Evolutionary conservation across 2,329 filamentous ascomycete genomes (phyloP), one percentile per base, ranked within the genome.

Genomic region (Cadophora malorum): DNA sequence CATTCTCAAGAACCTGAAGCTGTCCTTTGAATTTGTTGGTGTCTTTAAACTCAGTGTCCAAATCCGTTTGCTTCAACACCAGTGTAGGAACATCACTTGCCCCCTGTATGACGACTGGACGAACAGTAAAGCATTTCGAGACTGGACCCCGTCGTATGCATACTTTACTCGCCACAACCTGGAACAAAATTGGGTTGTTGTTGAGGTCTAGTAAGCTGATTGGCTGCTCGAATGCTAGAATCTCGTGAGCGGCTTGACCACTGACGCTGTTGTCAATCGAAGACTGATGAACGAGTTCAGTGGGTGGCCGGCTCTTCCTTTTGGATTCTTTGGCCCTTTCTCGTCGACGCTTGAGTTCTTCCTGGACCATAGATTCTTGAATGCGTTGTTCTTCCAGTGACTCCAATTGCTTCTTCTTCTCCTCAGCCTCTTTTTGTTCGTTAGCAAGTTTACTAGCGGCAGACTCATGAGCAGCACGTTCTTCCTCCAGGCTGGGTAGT

Each of bases 401-500:
- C 72, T 89, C 88, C 68, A 88, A 82, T 47, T 83, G 76, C 69
- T 82, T 85, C 53, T 82, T 77, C 70, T 81, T 76, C 69, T 82
- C 79, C 72, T 80, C 80, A 70, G 82, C 79, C 63, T 80, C 80
- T 70, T 84, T 83, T 61, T 84, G 79, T 66, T 82, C 80, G 64
- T 81, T 75, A 2, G 84, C 91, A 63, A 87, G 80, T 74, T 85
- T 84, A 56, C 88, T 88, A 33, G 92, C 83, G 28, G 87, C 88
- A 25, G 91, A 91, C 80, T 96, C 92, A 70, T 97, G 93, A 16
- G 89, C 89, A 33, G 91, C 93, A 49, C 94, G 88, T 79, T 98
- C 94, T 74, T 96, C 93, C 75, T 97, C 93, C 7, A 98, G 83
- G 38, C 93, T 97, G 1, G 93, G 94, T 19, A 97, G 82, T 69